Percentiles rank a stretch among this genome's conserved stretches.
These are phyloP conservation scores for Dimocarpus longan DNA, from an alignment of 345 rosid species.

Conservation along the genomic window DNA sequence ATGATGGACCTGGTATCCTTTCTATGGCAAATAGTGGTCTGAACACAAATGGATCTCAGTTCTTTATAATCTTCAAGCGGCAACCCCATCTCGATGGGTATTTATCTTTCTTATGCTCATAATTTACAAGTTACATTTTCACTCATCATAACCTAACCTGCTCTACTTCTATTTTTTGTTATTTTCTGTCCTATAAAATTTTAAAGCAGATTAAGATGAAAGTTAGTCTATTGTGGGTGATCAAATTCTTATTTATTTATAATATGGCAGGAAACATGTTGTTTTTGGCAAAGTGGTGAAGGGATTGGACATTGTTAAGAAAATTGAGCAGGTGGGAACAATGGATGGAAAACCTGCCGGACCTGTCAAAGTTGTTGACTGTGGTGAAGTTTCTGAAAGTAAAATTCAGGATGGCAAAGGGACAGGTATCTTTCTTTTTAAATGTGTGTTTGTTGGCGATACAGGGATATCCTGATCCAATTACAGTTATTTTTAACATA, in stretches of 20 bases:
- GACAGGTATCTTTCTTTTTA: conserved; percentile 47
- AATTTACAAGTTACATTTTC: conserved; percentile 10
- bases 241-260: conserved; percentile 13
- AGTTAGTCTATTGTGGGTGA: conserved; percentile 8
- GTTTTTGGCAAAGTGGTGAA: conserved; percentile 88
- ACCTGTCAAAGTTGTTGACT: conserved; percentile 71
- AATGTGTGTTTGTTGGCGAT: not conserved
- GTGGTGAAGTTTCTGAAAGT: conserved; percentile 63
- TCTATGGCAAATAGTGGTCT: conserved; percentile 98
- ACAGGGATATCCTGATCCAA: not conserved
- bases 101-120: conserved; percentile 22
- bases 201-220: not conserved
- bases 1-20: conserved; percentile 83
- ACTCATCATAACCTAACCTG: not conserved
- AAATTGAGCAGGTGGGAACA: conserved; percentile 77
- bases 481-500: not conserved
- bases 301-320: conserved; percentile 82
- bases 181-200: not conserved
- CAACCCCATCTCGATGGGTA: conserved; percentile 96
- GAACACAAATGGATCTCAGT: conserved; percentile 93
- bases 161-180: not conserved
- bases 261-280: conserved; percentile 81
- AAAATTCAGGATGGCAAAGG: conserved; percentile 53
- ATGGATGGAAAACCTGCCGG: conserved; percentile 58
- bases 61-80: conserved; percentile 80